These are phyloP conservation scores for Wickerhamiella spandovensis DNA, from an alignment of 805 yeast species.

Conservation along the genomic window DNA sequence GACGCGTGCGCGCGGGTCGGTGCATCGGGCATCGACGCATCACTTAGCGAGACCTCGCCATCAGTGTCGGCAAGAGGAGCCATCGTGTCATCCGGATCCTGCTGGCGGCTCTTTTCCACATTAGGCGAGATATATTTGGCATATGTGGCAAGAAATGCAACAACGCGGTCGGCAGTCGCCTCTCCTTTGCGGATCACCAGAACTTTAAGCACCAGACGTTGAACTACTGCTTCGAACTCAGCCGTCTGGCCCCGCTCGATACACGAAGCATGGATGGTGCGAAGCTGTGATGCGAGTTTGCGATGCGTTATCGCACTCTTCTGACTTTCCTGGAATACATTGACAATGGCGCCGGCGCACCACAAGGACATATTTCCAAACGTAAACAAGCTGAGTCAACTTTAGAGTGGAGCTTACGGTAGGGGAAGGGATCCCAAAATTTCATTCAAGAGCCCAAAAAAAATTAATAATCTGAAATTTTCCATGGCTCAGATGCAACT, in stretches of 20 bases:
- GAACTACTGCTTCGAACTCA: slow-evolving; percentile 46
- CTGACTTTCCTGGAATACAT: slow-evolving; percentile 14
- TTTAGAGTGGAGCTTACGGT: too few relatives aligned
- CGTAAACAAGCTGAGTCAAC: neutral
- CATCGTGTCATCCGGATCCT: neutral
- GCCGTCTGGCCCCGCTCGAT: neutral
- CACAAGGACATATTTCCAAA: neutral
- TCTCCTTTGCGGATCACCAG: slow-evolving; percentile 77
- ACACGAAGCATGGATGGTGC: slow-evolving; percentile 5
- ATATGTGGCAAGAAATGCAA: slow-evolving; percentile 83
- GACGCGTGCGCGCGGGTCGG: neutral
- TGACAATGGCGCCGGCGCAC: slow-evolving; percentile 1
- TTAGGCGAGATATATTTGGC: slow-evolving; percentile 46
- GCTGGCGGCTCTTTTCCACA: slow-evolving; percentile 34
- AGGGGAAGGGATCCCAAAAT: neutral
- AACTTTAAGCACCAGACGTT: slow-evolving; percentile 48
- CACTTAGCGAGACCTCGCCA: neutral
- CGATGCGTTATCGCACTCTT: slow-evolving; percentile 3
- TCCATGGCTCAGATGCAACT: slow-evolving; percentile 39
- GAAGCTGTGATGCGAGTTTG: slow-evolving; percentile 5
- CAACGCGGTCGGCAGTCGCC: slow-evolving; percentile 74
- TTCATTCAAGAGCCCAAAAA: neutral
- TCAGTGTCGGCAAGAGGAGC: neutral
- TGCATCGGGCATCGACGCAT: neutral
- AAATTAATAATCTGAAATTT: neutral